These are phyloP conservation scores for Apiospora aurea DNA, from an alignment of 2,329 filamentous ascomycete genomes.

Conservation along the genomic window DNA sequence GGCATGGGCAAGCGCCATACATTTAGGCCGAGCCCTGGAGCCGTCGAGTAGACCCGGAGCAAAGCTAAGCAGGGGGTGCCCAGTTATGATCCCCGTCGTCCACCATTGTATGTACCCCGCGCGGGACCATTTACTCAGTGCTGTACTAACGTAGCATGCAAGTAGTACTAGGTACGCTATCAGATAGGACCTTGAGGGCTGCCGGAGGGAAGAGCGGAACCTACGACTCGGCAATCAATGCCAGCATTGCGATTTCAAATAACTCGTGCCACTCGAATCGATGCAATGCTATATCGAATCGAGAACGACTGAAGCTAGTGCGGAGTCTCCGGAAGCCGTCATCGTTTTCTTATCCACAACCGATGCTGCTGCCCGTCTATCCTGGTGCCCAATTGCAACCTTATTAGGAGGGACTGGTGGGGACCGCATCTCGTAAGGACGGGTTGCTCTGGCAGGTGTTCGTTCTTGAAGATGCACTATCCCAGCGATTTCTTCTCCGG, in stretches of 20 bases:
- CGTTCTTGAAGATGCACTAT: neutral
- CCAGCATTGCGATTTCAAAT: neutral
- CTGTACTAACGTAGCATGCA: neutral
- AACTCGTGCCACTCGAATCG: neutral
- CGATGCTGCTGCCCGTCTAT: neutral
- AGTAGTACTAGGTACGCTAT: neutral
- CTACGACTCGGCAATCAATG: neutral
- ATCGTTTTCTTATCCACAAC: neutral
- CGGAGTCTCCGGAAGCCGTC: neutral
- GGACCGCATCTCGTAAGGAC: neutral
- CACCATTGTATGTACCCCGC: slow-evolving; percentile 13
- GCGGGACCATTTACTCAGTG: neutral
- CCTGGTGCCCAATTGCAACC: neutral
- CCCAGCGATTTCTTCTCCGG: neutral
- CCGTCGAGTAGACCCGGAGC: neutral
- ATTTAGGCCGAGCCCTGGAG: neutral
- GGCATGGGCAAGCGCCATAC: neutral
- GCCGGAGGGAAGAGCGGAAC: neutral
- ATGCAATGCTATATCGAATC: neutral
- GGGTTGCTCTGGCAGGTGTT: neutral
- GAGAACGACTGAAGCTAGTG: neutral
- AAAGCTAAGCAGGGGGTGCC: neutral
- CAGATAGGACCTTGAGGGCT: too few species aligned
- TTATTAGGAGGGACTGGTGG: neutral
- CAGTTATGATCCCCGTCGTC: neutral